Conservation (phyloP, 768 basidiomycete genomes). For the Leccinum subgranulosum region DNA sequence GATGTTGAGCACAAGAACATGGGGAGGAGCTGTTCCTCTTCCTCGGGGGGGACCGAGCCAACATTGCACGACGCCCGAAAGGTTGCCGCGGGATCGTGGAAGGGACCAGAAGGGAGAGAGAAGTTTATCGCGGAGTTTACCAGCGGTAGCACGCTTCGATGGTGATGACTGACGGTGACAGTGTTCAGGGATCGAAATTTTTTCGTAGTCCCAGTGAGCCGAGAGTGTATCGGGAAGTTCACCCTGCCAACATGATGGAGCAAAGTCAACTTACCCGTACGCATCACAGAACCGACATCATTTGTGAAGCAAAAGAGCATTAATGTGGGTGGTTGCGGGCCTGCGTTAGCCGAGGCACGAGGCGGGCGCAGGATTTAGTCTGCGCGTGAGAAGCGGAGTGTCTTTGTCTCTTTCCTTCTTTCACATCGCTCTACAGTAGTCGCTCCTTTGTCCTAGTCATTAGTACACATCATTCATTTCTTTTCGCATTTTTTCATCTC, state of each 20-base stretch:
- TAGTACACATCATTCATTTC: too few species aligned
- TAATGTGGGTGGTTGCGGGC: background rate
- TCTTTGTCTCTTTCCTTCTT: too few species aligned
- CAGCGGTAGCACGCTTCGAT: slow-evolving; percentile 17
- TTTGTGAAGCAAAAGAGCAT: background rate
- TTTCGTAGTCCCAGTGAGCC: background rate
- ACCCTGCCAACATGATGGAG: background rate
- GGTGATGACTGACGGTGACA: background rate
- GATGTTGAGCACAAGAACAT: slow-evolving; percentile 15
- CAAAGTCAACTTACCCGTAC: background rate
- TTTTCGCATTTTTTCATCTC: too few species aligned
- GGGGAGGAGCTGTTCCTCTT: slow-evolving; percentile 22
- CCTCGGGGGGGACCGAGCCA: background rate
- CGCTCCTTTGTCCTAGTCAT: too few species aligned
- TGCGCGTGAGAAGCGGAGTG: too few species aligned
- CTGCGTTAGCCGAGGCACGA: too few species aligned
- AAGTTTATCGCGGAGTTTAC: slow-evolving; percentile 27
- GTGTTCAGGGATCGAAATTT: slow-evolving; percentile 1
- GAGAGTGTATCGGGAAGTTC: background rate
- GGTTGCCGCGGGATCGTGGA: slow-evolving; percentile 9
- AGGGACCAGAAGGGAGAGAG: slow-evolving; percentile 23
- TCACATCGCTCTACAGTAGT: too few species aligned
- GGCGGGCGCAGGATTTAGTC: too few species aligned
- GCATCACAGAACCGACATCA: background rate
- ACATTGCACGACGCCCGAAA: slow-evolving; percentile 22